Evolutionary conservation across 768 basidiomycete species (phyloP).

Genomic region (Rhodotorula taiwanensis): DNA sequence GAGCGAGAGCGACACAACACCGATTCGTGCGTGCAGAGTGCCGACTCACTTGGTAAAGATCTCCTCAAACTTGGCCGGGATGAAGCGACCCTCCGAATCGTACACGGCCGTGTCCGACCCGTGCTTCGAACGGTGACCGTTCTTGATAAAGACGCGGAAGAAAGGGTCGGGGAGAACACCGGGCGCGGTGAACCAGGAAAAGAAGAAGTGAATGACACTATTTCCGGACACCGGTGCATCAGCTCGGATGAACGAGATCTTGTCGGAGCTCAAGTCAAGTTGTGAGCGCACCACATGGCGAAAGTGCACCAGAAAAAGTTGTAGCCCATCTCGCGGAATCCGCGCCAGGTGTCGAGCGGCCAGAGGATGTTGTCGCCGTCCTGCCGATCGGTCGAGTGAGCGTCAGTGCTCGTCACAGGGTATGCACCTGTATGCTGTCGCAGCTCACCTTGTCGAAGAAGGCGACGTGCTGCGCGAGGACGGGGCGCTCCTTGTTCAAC

Average conservation of each 20-base stretch:
- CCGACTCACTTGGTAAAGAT: constrained; percentile 47
- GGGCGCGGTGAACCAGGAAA: constrained; percentile 45
- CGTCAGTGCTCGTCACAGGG: no score
- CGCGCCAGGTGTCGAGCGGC: constrained; percentile 49
- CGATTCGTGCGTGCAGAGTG: constrained; percentile 11
- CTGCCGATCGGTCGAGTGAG: neutral
- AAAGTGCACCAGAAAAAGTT: constrained; percentile 46
- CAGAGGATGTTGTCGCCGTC: constrained; percentile 49
- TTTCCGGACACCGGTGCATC: neutral
- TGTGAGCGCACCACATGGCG: constrained; percentile 41
- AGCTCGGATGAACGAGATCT: no score
- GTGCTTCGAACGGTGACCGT: constrained; percentile 48
- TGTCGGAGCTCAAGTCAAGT: no score
- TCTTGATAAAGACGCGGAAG: constrained; percentile 46
- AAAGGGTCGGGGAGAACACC: constrained; percentile 49
- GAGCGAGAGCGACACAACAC: no score
- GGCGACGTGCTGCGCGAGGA: constrained; percentile 27
- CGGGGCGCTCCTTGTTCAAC: constrained; percentile 16
- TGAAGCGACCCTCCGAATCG: constrained; percentile 49
- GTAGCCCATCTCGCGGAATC: constrained; percentile 50
- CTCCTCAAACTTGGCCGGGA: constrained; percentile 49
- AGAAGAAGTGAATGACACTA: constrained; percentile 43
- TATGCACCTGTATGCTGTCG: neutral
- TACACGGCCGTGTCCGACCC: constrained; percentile 50
- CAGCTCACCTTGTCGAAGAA: constrained; percentile 21